Conservation (phyloP, 1,284 basidiomycete species). For the Wolfiporia cocos region DNA sequence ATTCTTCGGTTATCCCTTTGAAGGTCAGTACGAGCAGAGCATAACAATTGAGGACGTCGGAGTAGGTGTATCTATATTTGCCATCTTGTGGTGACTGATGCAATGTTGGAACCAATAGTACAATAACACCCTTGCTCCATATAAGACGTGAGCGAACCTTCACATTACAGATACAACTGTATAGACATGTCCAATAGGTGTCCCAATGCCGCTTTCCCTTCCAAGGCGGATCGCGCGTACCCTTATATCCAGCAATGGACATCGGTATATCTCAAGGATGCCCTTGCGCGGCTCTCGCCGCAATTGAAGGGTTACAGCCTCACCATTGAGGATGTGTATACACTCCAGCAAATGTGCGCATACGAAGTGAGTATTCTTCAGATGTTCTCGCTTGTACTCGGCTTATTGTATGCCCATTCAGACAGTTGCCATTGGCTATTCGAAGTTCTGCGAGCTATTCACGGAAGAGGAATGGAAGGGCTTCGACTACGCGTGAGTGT, state of each 20-base stretch:
- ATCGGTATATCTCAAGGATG: constrained; percentile 62
- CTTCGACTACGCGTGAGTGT: constrained; percentile 73
- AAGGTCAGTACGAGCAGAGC: constrained; percentile 74
- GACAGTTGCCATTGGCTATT: constrained; percentile 89
- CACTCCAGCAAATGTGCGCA: constrained; percentile 75
- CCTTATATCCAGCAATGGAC: constrained; percentile 63
- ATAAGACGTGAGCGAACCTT: constrained; percentile 47
- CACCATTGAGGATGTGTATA: constrained; percentile 65
- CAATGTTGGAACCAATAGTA: constrained; percentile 36
- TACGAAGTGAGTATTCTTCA: constrained; percentile 75
- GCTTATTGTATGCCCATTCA: constrained; percentile 21
- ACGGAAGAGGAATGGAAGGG: constrained; percentile 87
- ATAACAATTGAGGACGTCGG: constrained; percentile 70
- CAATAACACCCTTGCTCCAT: constrained; percentile 78
- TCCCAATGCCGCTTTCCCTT: constrained; percentile 44
- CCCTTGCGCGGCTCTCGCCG: constrained; percentile 55
- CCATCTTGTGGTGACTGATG: background rate
- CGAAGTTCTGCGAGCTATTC: constrained; percentile 86
- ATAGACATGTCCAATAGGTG: constrained; percentile 34
- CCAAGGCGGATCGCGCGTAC: constrained; percentile 50
- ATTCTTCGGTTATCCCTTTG: constrained; percentile 81
- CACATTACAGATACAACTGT: background rate
- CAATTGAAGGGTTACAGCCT: constrained; percentile 62
- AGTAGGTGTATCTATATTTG: constrained; percentile 34
- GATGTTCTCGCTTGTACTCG: too few species aligned